Evolutionary conservation across 2,329 filamentous ascomycete species (phyloP).

Genomic region (Phaeosphaeria sp.): DNA sequence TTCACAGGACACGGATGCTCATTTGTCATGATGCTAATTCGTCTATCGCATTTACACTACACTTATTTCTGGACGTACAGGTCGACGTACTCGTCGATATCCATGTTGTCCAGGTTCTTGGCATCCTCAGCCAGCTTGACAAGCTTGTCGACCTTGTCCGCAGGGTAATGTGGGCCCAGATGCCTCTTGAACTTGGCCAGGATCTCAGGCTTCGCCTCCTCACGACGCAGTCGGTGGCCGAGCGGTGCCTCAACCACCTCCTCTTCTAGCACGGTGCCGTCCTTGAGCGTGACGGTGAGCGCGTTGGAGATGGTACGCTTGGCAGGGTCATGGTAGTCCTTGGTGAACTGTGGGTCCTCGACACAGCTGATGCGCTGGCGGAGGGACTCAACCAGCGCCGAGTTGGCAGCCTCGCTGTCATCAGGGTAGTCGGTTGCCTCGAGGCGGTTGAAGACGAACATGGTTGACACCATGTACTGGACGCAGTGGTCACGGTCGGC

Average conservation of each 20-base stretch:
- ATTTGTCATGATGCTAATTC: not conserved
- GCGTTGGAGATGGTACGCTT: conserved; percentile 98
- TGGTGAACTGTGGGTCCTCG: conserved; percentile 92
- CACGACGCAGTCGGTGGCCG: conserved; percentile 86
- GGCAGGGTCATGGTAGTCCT: conserved; percentile 91
- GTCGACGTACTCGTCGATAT: conserved; percentile 93
- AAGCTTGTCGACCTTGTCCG: conserved; percentile 80
- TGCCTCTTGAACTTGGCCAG: conserved; percentile 95
- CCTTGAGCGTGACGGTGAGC: conserved; percentile 90
- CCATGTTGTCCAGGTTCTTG: conserved; percentile 76
- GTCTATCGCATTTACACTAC: not conserved
- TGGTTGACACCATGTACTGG: conserved; percentile 95
- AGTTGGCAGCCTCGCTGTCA: conserved; percentile 88
- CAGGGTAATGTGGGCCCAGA: conserved; percentile 79
- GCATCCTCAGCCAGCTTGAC: conserved; percentile 79
- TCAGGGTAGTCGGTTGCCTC: conserved; percentile 94
- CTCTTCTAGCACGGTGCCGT: conserved; percentile 90
- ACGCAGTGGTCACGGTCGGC: conserved; percentile 99
- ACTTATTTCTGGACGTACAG: conserved; percentile 68
- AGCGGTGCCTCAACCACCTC: conserved; percentile 92
- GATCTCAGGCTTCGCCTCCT: conserved; percentile 98
- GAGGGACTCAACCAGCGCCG: conserved; percentile 85
- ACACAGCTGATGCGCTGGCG: conserved; percentile 94
- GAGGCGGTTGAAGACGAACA: conserved; percentile 94
- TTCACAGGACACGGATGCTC: not conserved